Evolutionary conservation across 2,329 filamentous ascomycete genomes (phyloP), one percentile per base, ranked within the genome.

Genomic region (Penicillium glabrum): DNA sequence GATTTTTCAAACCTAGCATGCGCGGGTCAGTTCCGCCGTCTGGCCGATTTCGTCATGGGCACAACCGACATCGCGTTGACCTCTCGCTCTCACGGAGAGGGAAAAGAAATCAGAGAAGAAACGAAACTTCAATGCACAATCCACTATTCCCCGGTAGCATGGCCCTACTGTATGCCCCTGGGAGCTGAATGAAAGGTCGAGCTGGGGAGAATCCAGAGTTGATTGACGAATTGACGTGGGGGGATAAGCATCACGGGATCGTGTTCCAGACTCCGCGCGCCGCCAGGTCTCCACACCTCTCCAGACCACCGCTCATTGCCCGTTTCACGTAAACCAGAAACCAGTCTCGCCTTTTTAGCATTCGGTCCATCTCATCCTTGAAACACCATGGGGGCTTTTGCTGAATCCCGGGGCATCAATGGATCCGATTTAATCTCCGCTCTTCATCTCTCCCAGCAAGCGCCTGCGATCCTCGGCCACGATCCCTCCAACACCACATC

Each of bases 1-100:
- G 95, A 97, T 79, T 99, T 99, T 77, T 99, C 95, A 80, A 99
- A 99, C 95, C 93, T 98, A 39, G 16, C 21, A 21, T 21, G 26
- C 27, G n/a, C 47, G 31, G 26, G 31, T 54, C 43, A 54, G 46
- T 39, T 29, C 35, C 31, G 24, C 21, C 31, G n/a, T 46, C 21
- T 19, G 8, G 29, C 14, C 21, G 23, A 16, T 26, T 41, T 46
- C 9, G 16, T 45, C 9, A 46, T n/a, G 41, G 27, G 39, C 39
- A 19, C 24, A 24, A 41, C 51, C 14, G 29, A 53, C 51, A 53
- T 53, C 46, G 23, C 13, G 44, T 27, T 46, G 16, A 37, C 23
- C 33, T 47, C 51, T 48, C 44, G 51, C 44, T 46, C 44, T 41
- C 23, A 27, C 14, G 27, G 47, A 3, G 33, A 41, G n/a, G 8